Evolutionary conservation across 345 rosid genomes (phyloP).

Genomic region (Corchorus olitorius): DNA sequence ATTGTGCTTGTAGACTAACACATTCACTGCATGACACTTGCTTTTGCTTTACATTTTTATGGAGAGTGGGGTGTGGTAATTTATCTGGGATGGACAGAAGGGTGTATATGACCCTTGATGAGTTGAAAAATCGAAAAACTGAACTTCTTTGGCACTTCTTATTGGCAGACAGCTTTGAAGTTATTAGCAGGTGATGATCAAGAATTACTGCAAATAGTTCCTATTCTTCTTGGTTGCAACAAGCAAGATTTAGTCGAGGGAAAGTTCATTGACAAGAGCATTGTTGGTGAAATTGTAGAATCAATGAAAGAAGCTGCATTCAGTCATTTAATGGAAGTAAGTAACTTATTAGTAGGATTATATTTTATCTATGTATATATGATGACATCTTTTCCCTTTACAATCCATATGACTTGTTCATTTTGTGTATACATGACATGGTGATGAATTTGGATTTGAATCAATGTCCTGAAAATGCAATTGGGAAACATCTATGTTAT

Average conservation of each 20-base stretch:
- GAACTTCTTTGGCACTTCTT: slow-evolving; percentile 22
- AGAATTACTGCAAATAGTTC: slow-evolving; percentile 65
- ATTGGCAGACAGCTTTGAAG: slow-evolving; percentile 74
- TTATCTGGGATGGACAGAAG: background rate
- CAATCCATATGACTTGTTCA: background rate
- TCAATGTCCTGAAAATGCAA: background rate
- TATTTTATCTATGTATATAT: background rate
- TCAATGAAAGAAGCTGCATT: slow-evolving; percentile 77
- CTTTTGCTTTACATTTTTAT: background rate
- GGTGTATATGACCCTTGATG: background rate
- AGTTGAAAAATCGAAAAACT: background rate
- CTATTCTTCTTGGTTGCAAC: slow-evolving; percentile 61
- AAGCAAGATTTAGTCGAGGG: slow-evolving; percentile 45
- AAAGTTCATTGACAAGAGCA: slow-evolving; percentile 38
- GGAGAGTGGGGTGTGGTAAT: background rate
- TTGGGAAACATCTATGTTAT: too few relatives aligned
- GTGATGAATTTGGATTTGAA: background rate
- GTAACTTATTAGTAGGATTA: slow-evolving; percentile 17
- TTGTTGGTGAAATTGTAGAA: slow-evolving; percentile 43
- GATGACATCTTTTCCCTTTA: background rate
- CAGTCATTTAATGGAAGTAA: slow-evolving; percentile 92
- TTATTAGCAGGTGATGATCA: slow-evolving; percentile 62
- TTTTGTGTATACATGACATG: background rate
- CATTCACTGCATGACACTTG: background rate
- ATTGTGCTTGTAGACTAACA: background rate